These are phyloP conservation scores for Phaffia rhodozyma DNA, from an alignment of 1,284 basidiomycete genomes.

Conservation along the genomic window DNA sequence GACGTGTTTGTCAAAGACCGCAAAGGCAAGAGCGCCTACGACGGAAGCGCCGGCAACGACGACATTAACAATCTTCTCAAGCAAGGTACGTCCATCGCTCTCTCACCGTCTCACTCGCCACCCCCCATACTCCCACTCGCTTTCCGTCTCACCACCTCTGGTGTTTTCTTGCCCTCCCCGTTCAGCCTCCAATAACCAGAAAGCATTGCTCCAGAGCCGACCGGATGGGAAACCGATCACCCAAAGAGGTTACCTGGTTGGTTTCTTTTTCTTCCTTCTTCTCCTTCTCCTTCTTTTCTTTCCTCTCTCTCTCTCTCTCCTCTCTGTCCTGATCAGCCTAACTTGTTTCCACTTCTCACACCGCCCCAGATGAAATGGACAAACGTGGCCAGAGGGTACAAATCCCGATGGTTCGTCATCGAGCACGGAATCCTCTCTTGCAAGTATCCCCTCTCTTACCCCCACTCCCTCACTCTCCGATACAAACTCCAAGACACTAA, in stretches of 20 bases:
- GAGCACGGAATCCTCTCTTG: constrained; percentile 74
- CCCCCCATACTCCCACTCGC: constrained; percentile 11
- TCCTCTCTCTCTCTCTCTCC: constrained; percentile 5
- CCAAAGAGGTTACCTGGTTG: constrained; percentile 57
- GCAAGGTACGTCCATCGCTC: constrained; percentile 48
- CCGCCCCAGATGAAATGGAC: constrained; percentile 61
- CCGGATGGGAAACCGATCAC: constrained; percentile 41
- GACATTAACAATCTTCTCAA: constrained; percentile 46
- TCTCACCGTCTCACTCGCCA: neutral
- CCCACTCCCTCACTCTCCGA: constrained; percentile 7
- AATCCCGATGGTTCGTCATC: constrained; percentile 87
- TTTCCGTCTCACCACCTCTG: constrained; percentile 21
- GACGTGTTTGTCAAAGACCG: constrained; percentile 82
- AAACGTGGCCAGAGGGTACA: constrained; percentile 81
- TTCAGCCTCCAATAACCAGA: constrained; percentile 35
- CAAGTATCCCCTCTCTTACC: constrained; percentile 36
- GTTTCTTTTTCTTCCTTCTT: neutral
- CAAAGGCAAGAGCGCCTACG: constrained; percentile 60
- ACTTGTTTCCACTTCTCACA: neutral
- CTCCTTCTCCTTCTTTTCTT: neutral
- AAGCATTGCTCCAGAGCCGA: constrained; percentile 28
- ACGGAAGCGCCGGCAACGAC: constrained; percentile 32
- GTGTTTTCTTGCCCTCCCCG: constrained; percentile 30
- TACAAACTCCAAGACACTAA: constrained; percentile 1
- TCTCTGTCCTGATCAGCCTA: no score